Evolutionary conservation across 1,284 basidiomycete species (phyloP), one percentile per base, ranked within the genome.

Genomic region (Boletus smithii): DNA sequence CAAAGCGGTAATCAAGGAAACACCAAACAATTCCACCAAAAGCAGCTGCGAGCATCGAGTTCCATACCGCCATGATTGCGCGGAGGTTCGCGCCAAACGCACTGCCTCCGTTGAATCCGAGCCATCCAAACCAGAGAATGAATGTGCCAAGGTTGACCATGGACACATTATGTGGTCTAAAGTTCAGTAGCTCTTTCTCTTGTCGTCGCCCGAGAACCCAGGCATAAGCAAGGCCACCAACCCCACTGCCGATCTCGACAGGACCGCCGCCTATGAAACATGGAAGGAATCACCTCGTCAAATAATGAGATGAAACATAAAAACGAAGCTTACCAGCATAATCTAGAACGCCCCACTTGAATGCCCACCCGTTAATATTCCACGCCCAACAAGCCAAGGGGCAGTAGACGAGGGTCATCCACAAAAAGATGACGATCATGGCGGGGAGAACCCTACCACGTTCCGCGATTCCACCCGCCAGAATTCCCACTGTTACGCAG

Each of bases 81-180:
- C 92, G 86, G 33, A 97, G 74, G 66, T 95, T 95, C 17, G 93
- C 93, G 46, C 90, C 91, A 60, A 93, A 93, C 8, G 92, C 88
- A 43, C 86, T 91, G 32, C 83, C 83, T 33, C 79, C 83, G 58
- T 83, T 83, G 70, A 84, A 85, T 5, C 79, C 81, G 29, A 85
- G 68, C 80, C 83, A 88, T 48, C 93, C 93, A 63, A 95, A 88
- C 92, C 92, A 97, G 48, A 97, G 84, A 56, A 97, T 79, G 56
- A 83, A 79, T 13, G 85, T 95, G 53, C 95, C 95, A 43, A 97
- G 80, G 47, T 84, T 85, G 59, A 97, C 89, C 67, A 94, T 74
- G 26, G 87, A 87, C 16, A 97, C 91, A 64, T 95, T 97, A 68
- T 95, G 91, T 8, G 94, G 94, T 53, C 92, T 83, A 75, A 94